These are phyloP conservation scores for Rhodamnia argentea DNA, from an alignment of 345 rosid species.

Conservation along the genomic window DNA sequence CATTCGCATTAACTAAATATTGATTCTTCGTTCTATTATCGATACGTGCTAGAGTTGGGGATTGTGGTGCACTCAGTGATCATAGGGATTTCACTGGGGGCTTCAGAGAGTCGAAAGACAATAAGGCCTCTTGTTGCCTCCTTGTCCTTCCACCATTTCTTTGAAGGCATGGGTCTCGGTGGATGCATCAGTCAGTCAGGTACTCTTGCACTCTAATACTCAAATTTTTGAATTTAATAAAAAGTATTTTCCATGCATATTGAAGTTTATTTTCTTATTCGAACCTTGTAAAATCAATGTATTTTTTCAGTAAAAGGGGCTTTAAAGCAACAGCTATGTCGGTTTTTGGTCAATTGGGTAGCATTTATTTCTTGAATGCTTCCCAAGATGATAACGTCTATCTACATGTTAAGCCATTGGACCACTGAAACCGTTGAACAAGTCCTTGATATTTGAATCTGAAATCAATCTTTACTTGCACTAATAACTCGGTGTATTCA, in stretches of 20 bases:
- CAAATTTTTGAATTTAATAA: background rate
- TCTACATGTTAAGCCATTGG: background rate
- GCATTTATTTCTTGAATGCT: background rate
- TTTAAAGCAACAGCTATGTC: background rate
- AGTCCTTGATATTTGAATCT: background rate
- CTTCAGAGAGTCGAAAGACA: slow-evolving; percentile 36
- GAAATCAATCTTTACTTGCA: background rate
- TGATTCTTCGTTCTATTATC: background rate
- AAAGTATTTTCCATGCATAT: background rate
- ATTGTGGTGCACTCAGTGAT: slow-evolving; percentile 61
- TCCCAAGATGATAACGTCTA: background rate
- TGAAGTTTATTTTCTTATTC: background rate
- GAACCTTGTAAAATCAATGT: background rate
- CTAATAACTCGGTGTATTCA: background rate
- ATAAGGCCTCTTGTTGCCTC: slow-evolving; percentile 47
- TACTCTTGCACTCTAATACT: no score
- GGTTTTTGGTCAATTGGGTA: background rate
- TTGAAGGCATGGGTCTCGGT: slow-evolving; percentile 74
- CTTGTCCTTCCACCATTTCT: slow-evolving; percentile 66
- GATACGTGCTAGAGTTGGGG: slow-evolving; percentile 58
- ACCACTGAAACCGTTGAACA: background rate
- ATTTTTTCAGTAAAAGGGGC: background rate
- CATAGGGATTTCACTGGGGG: slow-evolving; percentile 57
- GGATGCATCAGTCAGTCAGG: slow-evolving; percentile 53
- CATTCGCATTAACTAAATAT: background rate